Evolutionary conservation across 306 rosid genomes (phyloP), one percentile per base, ranked within the genome.

Genomic region (Sesbania bispinosa): DNA sequence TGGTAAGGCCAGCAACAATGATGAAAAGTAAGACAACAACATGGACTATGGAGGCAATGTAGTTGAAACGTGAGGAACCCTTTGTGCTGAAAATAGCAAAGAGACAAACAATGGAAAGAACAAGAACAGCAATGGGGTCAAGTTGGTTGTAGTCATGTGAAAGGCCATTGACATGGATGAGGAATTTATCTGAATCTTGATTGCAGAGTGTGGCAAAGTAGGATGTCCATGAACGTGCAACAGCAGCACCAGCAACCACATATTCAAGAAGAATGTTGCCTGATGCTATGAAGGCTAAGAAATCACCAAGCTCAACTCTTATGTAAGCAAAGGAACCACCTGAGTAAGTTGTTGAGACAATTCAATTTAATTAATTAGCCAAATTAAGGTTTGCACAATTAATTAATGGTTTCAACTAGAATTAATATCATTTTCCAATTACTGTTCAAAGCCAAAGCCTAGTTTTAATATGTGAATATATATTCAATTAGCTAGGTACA

Each of bases 321-420:
- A 92, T 35, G 73, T 92, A 92, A 1, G 98, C 96, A 54, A 92
- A 92, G 11, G 98, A 92, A 10, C 98, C 98, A 24, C 96, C 97
- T 87, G n/a, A n/a, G n/a, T n/a, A n/a, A n/a, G n/a, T n/a, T n/a
- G n/a, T n/a, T n/a, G n/a, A n/a, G n/a, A n/a, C n/a, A n/a, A n/a
- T n/a, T n/a, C n/a, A n/a, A n/a, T n/a, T 0, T 6, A 10, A 16
- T 26, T 27, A 48, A 14, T 52, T 30, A 29, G 30, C 23, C 39
- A 7, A n/a, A n/a, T n/a, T n/a, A 13, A 27, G 18, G 16, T 48
- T 48, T 48, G 10, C 10, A 16, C 1, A n/a, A n/a, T n/a, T n/a
- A n/a, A n/a, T n/a, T n/a, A 7, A 0, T 7, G 13, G 3, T 20
- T 18, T 9, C 0, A 50, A 9, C 27, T 7, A 36, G 13, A n/a